Percentiles rank a stretch among this genome's conserved stretches.
Evolutionary conservation across 164 flowering plant genomes (phyloP).

Genomic region (Sextonia rubra): DNA sequence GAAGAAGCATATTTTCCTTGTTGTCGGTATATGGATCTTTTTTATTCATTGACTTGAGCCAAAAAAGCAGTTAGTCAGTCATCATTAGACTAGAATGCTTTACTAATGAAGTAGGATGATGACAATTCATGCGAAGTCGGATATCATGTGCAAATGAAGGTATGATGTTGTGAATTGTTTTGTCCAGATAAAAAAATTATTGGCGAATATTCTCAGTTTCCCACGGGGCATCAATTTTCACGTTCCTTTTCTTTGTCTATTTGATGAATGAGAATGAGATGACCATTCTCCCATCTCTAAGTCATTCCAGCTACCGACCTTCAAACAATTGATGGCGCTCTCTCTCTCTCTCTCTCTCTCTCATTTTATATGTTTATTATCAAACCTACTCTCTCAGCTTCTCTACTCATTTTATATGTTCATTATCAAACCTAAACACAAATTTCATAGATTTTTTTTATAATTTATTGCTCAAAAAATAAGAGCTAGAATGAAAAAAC

Average conservation of each 20-base stretch:
- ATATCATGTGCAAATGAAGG: not conserved
- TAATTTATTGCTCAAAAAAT: too few relatives aligned
- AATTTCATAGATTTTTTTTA: too few relatives aligned
- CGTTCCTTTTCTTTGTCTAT: conserved; percentile 12
- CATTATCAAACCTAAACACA: too few relatives aligned
- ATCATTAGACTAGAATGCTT: not conserved
- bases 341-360: conserved; percentile 8
- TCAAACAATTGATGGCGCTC: conserved; percentile 18
- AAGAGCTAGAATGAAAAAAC: too few relatives aligned
- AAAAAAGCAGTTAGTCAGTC: too few relatives aligned
- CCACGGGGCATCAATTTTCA: conserved; percentile 10
- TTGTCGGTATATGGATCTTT: too few relatives aligned
- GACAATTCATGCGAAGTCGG: not conserved
- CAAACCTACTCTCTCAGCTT: too few relatives aligned
- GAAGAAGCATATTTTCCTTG: too few relatives aligned
- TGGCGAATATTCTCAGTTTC: too few relatives aligned
- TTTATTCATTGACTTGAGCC: too few relatives aligned
- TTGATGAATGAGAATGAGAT: not conserved
- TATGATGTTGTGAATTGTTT: too few relatives aligned
- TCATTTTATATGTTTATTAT: conserved; percentile 4
- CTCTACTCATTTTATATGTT: too few relatives aligned
- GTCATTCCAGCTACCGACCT: conserved; percentile 17
- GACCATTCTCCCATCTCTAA: conserved; percentile 11
- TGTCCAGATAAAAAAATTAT: not conserved
- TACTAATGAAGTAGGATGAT: not conserved